Conservation (phyloP, 192 early-diverging fungal species). For the Geranomyces michiganensis region DNA sequence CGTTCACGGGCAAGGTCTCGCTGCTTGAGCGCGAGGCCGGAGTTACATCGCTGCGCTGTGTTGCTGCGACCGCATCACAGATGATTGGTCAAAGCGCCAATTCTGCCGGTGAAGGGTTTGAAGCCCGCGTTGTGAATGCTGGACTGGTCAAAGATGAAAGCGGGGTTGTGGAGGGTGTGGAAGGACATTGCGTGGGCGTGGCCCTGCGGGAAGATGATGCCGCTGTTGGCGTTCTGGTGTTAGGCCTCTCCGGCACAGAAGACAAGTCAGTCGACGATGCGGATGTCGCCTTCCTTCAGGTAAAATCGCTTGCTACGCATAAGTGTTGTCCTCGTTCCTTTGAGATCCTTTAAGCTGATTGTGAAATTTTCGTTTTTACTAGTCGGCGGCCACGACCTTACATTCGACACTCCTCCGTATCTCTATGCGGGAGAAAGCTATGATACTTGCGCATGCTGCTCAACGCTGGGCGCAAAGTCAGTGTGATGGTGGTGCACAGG, state of each 20-base stretch:
- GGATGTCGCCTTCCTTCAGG: conserved; percentile 43
- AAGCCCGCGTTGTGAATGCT: neutral
- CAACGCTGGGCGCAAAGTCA: conserved; percentile 15
- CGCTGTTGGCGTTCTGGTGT: no score
- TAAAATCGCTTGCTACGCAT: conserved; percentile 9
- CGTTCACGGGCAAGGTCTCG: conserved; percentile 27
- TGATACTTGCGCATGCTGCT: conserved; percentile 36
- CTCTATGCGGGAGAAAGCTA: conserved; percentile 31
- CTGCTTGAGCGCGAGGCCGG: conserved; percentile 28
- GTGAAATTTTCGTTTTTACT: neutral
- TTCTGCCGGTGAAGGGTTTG: neutral
- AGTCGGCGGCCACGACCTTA: conserved; percentile 19
- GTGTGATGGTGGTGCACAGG: conserved; percentile 20
- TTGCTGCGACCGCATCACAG: neutral
- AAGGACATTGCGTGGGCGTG: neutral
- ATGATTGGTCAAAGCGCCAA: neutral
- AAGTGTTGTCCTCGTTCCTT: conserved; percentile 5
- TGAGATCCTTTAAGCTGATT: neutral
- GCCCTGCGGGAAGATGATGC: neutral
- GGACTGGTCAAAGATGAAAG: neutral
- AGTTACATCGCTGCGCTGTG: neutral
- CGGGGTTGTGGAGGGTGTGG: neutral
- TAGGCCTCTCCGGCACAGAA: no score
- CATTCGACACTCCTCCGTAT: conserved; percentile 28
- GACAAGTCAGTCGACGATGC: conserved; percentile 14